Conservation (phyloP, 2,329 filamentous ascomycete species). For the Sclerotiophoma versabilis region DNA sequence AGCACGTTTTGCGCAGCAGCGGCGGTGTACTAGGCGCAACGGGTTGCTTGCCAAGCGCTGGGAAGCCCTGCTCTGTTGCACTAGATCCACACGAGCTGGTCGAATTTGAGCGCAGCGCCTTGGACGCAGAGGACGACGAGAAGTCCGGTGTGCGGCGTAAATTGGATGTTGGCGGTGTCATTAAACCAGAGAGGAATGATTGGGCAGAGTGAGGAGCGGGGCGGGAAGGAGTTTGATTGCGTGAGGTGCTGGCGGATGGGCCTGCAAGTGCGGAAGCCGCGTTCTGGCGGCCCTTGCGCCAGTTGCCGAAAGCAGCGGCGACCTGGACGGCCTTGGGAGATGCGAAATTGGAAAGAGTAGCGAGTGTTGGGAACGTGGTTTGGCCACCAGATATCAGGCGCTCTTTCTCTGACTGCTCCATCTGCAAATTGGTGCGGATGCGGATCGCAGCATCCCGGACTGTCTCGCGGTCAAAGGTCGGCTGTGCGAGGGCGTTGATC, state of each 20-base stretch:
- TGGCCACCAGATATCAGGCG: conserved; percentile 72
- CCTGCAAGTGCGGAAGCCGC: conserved; percentile 56
- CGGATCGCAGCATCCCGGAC: conserved; percentile 92
- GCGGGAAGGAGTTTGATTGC: conserved; percentile 45
- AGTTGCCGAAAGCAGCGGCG: conserved; percentile 96
- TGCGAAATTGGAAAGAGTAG: conserved; percentile 77
- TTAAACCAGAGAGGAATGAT: conserved; percentile 76
- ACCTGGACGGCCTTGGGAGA: conserved; percentile 87
- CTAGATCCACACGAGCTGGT: conserved; percentile 34
- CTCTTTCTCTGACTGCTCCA: conserved; percentile 97
- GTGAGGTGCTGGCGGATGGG: conserved; percentile 38
- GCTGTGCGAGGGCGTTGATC: conserved; percentile 77
- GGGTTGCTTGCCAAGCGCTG: conserved; percentile 37
- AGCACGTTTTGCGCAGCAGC: conserved; percentile 62
- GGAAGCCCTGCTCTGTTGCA: conserved; percentile 42
- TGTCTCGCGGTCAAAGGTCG: conserved; percentile 76
- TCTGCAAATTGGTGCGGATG: conserved; percentile 91
- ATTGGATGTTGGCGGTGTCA: conserved; percentile 86
- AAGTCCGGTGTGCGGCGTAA: conserved; percentile 67
- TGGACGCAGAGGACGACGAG: conserved; percentile 40
- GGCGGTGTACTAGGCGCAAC: conserved; percentile 57
- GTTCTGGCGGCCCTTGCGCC: conserved; percentile 72
- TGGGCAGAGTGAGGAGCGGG: conserved; percentile 58
- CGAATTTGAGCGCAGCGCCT: conserved; percentile 37
- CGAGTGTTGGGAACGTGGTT: conserved; percentile 74